Conservation (phyloP, 1,139 yeast species). For the Nakaseomyces kungkrabaensis region DNA sequence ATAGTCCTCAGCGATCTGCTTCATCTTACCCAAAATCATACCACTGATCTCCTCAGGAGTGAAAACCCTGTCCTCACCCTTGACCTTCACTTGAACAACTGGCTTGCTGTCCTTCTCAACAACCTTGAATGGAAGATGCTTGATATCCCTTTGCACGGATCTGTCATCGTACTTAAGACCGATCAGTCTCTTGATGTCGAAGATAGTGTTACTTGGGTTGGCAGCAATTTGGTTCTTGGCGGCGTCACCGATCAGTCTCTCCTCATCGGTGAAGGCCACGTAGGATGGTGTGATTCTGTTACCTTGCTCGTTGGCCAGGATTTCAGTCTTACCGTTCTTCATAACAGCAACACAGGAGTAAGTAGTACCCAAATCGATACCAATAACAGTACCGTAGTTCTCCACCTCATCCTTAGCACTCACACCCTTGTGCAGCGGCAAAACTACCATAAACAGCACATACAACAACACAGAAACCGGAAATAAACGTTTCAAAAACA, state of each 20-base stretch:
- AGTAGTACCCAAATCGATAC: conserved; percentile 75
- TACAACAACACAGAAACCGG: conserved; percentile 48
- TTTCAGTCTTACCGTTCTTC: conserved; percentile 87
- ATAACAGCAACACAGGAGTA: conserved; percentile 93
- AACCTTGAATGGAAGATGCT: conserved; percentile 69
- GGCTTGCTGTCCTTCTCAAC: conserved; percentile 69
- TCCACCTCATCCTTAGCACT: conserved; percentile 37
- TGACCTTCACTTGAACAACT: conserved; percentile 59
- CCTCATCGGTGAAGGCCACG: conserved; percentile 77
- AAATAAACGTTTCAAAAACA: conserved; percentile 33
- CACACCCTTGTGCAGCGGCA: conserved; percentile 42
- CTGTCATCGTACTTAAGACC: conserved; percentile 71
- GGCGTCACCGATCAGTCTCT: conserved; percentile 88
- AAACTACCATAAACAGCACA: conserved; percentile 45
- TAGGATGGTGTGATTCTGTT: conserved; percentile 89
- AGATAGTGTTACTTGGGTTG: conserved; percentile 69
- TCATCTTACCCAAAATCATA: conserved; percentile 88
- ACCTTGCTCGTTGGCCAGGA: conserved; percentile 91
- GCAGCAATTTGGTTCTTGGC: conserved; percentile 89
- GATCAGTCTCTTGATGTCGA: conserved; percentile 79
- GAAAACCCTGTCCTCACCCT: conserved; percentile 47
- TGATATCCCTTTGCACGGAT: conserved; percentile 70
- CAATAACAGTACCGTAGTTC: conserved; percentile 65
- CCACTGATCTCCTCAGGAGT: conserved; percentile 89
- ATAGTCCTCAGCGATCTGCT: conserved; percentile 86